Evolutionary conservation across 768 basidiomycete genomes (phyloP).

Genomic region (Boletus rubescentipes): DNA sequence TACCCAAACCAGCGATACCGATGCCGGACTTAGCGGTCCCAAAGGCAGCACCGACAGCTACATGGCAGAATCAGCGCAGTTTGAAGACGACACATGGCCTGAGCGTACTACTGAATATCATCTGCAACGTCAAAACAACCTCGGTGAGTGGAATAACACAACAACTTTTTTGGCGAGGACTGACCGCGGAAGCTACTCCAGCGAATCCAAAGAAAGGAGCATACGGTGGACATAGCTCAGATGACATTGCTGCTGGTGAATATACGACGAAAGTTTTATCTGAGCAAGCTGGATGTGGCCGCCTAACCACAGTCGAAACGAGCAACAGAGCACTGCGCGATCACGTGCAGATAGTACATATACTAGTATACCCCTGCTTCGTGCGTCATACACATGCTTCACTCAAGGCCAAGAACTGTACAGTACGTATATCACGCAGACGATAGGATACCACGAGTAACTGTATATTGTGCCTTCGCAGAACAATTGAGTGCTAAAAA

Average conservation of each 20-base stretch:
- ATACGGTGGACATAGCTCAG: conserved; percentile 77
- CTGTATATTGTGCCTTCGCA: too few relatives aligned
- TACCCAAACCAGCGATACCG: conserved; percentile 92
- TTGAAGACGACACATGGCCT: background rate
- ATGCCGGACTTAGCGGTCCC: conserved; percentile 97
- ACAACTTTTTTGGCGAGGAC: conserved; percentile 28
- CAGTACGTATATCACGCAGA: too few relatives aligned
- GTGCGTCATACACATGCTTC: too few relatives aligned
- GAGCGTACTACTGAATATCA: conserved; percentile 91
- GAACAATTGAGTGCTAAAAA: too few relatives aligned
- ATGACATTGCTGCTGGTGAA: conserved; percentile 42
- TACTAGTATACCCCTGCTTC: too few relatives aligned
- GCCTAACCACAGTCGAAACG: background rate
- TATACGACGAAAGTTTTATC: background rate
- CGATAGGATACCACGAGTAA: too few relatives aligned
- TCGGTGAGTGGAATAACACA: conserved; percentile 7
- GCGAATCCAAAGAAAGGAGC: conserved; percentile 99
- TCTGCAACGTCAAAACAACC: conserved; percentile 48
- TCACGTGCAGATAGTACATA: conserved; percentile 21
- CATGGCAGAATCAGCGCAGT: conserved; percentile 10
- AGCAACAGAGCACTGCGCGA: background rate
- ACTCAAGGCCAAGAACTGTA: too few relatives aligned
- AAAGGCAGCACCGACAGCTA: conserved; percentile 92
- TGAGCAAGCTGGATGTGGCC: background rate
- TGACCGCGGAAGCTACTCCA: conserved; percentile 90